Conservation (phyloP, 805 yeast species). For the Debaryomyces hansenii region DNA sequence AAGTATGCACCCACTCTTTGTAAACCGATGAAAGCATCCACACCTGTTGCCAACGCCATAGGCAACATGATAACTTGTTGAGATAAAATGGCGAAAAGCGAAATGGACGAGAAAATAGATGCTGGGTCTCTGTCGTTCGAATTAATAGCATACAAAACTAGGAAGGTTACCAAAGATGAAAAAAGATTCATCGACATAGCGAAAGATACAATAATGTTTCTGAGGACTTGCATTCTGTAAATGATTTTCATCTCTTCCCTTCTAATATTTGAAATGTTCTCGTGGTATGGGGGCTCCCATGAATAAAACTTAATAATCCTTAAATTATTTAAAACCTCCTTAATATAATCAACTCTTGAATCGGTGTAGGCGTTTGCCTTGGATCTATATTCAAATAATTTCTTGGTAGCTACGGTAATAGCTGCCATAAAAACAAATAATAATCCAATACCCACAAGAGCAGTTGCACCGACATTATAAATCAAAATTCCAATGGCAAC, state of each 20-base stretch:
- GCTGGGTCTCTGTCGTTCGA: conserved; percentile 50
- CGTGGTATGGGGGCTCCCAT: conserved; percentile 82
- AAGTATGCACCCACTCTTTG: conserved; percentile 56
- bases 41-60: conserved; percentile 62
- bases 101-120: conserved; percentile 65
- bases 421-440: conserved; percentile 50
- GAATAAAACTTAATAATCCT: conserved; percentile 85
- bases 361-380: conserved; percentile 70
- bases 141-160: conserved; percentile 35
- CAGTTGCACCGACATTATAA: conserved; percentile 68
- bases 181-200: conserved; percentile 68
- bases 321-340: conserved; percentile 76
- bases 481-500: conserved; percentile 65
- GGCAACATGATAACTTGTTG: conserved; percentile 70
- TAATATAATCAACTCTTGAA: conserved; percentile 68
- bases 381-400: conserved; percentile 55
- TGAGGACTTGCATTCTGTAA: conserved; percentile 60
- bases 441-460: conserved; percentile 67
- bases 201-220: conserved; percentile 62
- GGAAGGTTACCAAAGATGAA: conserved; percentile 61
- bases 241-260: conserved; percentile 60
- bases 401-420: conserved; percentile 49
- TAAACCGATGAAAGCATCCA: conserved; percentile 66
- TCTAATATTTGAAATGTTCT: conserved; percentile 56
- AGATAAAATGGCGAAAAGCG: conserved; percentile 63